phyloP scores from a whole-genome alignment of 1,284 basidiomycete genomes.

The Malassezia vespertilionis region DNA sequence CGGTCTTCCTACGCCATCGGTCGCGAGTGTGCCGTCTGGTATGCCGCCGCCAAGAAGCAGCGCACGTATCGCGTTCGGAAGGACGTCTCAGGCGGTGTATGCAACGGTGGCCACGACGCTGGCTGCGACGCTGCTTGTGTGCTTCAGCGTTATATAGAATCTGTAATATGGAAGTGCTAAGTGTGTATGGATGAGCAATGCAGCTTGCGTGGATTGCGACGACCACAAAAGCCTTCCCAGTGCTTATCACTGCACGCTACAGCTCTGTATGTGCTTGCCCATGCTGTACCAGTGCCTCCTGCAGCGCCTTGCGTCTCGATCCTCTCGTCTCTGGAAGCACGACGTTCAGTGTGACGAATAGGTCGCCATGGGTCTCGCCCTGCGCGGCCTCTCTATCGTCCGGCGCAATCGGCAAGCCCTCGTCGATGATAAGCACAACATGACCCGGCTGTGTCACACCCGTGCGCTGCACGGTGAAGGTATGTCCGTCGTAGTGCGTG shows the following conservation, averaged over 20 bases:
- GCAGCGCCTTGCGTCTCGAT: background rate
- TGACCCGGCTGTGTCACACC: conserved; percentile 37
- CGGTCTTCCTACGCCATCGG: conserved; percentile 4
- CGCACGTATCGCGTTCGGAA: too few relatives aligned
- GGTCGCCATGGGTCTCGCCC: conserved; percentile 29
- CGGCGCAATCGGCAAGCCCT: conserved; percentile 41
- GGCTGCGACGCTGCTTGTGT: too few relatives aligned
- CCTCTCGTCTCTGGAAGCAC: conserved; percentile 26
- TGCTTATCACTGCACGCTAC: too few relatives aligned
- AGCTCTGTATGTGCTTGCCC: conserved; percentile 2
- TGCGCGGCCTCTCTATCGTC: conserved; percentile 18
- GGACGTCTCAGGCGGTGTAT: too few relatives aligned
- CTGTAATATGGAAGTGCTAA: too few relatives aligned
- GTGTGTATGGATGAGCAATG: too few relatives aligned
- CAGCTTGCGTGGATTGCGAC: background rate
- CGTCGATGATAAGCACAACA: conserved; percentile 26
- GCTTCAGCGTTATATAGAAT: too few relatives aligned
- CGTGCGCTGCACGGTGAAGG: conserved; percentile 24
- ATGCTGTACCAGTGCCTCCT: background rate
- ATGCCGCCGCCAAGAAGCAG: too few relatives aligned
- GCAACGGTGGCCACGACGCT: too few relatives aligned
- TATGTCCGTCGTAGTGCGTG: conserved; percentile 39
- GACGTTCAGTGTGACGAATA: conserved; percentile 40
- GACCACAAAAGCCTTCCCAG: background rate
- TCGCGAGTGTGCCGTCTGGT: background rate